Conservation (phyloP, 805 yeast genomes). For the Komagataella kurtzmanii region DNA sequence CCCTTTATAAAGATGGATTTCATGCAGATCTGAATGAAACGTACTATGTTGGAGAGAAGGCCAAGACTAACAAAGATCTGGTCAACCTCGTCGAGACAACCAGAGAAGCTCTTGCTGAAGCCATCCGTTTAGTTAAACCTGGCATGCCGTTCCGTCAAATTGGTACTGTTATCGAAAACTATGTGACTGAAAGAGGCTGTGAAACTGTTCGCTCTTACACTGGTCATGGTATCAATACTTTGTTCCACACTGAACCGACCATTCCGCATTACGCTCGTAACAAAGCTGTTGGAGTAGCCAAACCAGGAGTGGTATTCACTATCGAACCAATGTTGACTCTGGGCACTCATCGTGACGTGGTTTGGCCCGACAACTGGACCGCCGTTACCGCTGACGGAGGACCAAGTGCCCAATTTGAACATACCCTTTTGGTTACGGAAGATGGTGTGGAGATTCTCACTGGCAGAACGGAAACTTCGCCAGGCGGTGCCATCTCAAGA, state of each 20-base stretch:
- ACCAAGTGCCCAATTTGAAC: slow-evolving; percentile 89
- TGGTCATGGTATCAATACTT: slow-evolving; percentile 84
- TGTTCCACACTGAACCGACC: slow-evolving; percentile 87
- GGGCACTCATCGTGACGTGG: slow-evolving; percentile 67
- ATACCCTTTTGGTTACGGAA: slow-evolving; percentile 84
- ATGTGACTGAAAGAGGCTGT: slow-evolving; percentile 64
- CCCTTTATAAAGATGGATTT: slow-evolving; percentile 74
- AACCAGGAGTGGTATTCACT: slow-evolving; percentile 93
- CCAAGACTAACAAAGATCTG: slow-evolving; percentile 63
- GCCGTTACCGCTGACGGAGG: slow-evolving; percentile 84
- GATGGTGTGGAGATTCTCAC: slow-evolving; percentile 85
- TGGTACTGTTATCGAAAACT: slow-evolving; percentile 80
- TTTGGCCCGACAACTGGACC: slow-evolving; percentile 99
- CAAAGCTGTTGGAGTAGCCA: slow-evolving; percentile 86
- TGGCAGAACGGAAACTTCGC: slow-evolving; percentile 66
- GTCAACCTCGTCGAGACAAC: slow-evolving; percentile 87
- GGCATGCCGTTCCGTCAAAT: slow-evolving; percentile 78
- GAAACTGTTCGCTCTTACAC: slow-evolving; percentile 84
- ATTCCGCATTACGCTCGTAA: slow-evolving; percentile 91
- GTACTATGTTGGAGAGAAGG: slow-evolving; percentile 88
- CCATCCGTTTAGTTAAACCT: slow-evolving; percentile 77
- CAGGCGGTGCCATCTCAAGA: slow-evolving; percentile 77
- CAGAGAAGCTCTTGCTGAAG: slow-evolving; percentile 72
- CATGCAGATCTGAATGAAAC: slow-evolving; percentile 96
- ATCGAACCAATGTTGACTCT: slow-evolving; percentile 94